Evolutionary conservation across 495 filamentous ascomycete species (phyloP).

Genomic region (Aspergillus sclerotiicarbonarius): DNA sequence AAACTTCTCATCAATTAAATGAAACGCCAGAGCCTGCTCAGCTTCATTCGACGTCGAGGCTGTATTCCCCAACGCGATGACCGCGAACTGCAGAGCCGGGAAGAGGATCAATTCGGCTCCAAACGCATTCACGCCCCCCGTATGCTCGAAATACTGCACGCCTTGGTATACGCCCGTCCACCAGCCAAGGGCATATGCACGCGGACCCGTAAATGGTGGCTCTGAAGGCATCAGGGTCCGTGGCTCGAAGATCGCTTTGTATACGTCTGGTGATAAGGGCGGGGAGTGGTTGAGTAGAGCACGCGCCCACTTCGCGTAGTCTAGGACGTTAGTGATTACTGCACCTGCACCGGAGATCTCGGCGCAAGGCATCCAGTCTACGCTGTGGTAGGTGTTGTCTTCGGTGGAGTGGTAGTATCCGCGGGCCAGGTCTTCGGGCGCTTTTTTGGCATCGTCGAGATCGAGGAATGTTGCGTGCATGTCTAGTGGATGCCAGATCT

Average conservation of each 20-base stretch:
- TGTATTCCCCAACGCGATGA: conserved; percentile 46
- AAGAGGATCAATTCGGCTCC: conserved; percentile 43
- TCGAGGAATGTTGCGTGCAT: conserved; percentile 50
- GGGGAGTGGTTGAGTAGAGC: conserved; percentile 18
- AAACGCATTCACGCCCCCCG: conserved; percentile 46
- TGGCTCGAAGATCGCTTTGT: conserved; percentile 11
- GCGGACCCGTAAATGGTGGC: conserved; percentile 20
- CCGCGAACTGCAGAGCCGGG: conserved; percentile 40
- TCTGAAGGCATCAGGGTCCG: conserved; percentile 8
- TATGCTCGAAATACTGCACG: conserved; percentile 37
- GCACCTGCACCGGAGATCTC: conserved; percentile 44
- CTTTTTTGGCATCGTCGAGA: conserved; percentile 31
- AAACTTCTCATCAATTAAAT: conserved; percentile 3
- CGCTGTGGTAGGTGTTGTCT: not conserved
- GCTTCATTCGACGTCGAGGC: not conserved
- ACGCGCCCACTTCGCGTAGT: conserved; percentile 49
- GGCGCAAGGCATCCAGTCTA: conserved; percentile 7
- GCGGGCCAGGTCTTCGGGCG: conserved; percentile 15
- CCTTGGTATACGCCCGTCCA: conserved; percentile 37
- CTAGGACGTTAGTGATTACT: conserved; percentile 45
- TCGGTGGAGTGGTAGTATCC: conserved; percentile 28
- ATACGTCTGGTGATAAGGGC: conserved; percentile 8
- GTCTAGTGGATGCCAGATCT: conserved; percentile 47
- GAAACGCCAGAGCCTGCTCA: not conserved
- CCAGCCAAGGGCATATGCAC: conserved; percentile 48